Evolutionary conservation across 2,329 filamentous ascomycete species (phyloP).

Genomic region (Helicocarpus griseus): DNA sequence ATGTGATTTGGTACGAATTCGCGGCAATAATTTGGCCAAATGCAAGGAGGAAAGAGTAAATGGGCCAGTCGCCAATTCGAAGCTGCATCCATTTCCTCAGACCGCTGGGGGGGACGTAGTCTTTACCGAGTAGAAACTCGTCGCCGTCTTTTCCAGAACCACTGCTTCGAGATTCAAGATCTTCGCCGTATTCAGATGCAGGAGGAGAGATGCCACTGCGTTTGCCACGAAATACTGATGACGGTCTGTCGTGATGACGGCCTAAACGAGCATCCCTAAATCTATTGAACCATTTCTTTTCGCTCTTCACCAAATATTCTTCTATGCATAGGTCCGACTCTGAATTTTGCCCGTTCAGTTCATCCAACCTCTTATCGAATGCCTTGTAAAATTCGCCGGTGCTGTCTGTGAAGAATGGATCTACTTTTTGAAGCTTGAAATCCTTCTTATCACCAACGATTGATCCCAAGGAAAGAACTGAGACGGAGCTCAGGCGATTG

Average conservation of each 20-base stretch:
- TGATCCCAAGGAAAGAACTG: constrained; percentile 45
- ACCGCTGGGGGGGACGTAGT: constrained; percentile 49
- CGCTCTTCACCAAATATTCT: constrained; percentile 53
- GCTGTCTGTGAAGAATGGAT: constrained; percentile 58
- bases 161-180: constrained; percentile 19
- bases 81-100: constrained; percentile 46
- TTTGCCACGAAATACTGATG: neutral
- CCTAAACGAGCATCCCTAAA: constrained; percentile 52
- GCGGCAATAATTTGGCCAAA: constrained; percentile 55
- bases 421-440: constrained; percentile 55
- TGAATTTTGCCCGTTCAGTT: constrained; percentile 48
- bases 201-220: neutral
- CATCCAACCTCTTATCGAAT: constrained; percentile 49
- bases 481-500: constrained; percentile 32
- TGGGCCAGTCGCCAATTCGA: constrained; percentile 54
- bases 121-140: constrained; percentile 47
- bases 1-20: constrained; percentile 58
- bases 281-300: constrained; percentile 57
- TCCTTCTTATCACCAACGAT: constrained; percentile 53
- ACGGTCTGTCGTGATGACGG: constrained; percentile 19
- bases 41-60: constrained; percentile 53
- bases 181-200: neutral
- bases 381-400: constrained; percentile 51
- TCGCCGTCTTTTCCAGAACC: constrained; percentile 34
- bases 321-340: constrained; percentile 54